Percentiles rank a stretch among this genome's conserved stretches.
These are phyloP conservation scores for Mycothermus thermophilus DNA, from an alignment of 495 filamentous ascomycete genomes.

Conservation along the genomic window DNA sequence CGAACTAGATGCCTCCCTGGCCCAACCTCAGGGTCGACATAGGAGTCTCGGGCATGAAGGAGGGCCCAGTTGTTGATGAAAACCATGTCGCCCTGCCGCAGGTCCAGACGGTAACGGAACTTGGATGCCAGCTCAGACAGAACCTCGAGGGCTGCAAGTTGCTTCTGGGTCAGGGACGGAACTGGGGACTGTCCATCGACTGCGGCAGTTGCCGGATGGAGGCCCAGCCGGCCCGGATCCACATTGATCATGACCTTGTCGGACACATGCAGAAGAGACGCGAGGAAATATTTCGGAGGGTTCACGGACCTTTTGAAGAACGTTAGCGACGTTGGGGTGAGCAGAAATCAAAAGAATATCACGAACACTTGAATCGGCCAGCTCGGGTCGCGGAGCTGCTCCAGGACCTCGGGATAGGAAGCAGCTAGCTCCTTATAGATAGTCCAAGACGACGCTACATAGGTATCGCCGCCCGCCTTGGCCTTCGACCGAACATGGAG, in stretches of 20 bases:
- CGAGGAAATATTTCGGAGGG: slow-evolving; percentile 20
- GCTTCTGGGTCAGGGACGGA: slow-evolving; percentile 20
- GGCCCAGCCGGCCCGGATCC: slow-evolving; percentile 31
- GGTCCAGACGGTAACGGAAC: slow-evolving; percentile 28
- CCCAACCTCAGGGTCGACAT: slow-evolving; percentile 21
- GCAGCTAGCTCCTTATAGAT: slow-evolving; percentile 27
- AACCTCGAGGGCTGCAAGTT: slow-evolving; percentile 23
- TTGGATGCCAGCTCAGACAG: slow-evolving; percentile 21
- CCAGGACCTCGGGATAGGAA: slow-evolving; percentile 19
- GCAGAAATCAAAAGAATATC: neutral
- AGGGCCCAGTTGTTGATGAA: slow-evolving; percentile 50
- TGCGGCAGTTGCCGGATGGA: slow-evolving; percentile 19
- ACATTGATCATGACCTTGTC: slow-evolving; percentile 24
- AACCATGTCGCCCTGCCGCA: slow-evolving; percentile 44
- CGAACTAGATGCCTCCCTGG: slow-evolving; percentile 35
- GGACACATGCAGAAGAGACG: slow-evolving; percentile 25
- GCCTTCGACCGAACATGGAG: slow-evolving; percentile 30
- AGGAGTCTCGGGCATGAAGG: slow-evolving; percentile 43
- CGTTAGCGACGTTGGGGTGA: neutral
- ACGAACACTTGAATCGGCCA: slow-evolving; percentile 36
- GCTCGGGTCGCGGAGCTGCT: slow-evolving; percentile 15
- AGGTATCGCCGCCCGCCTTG: slow-evolving; percentile 26
- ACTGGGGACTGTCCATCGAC: slow-evolving; percentile 8
- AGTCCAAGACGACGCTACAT: slow-evolving; percentile 25
- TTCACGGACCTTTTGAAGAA: slow-evolving; percentile 20